Evolutionary conservation across 768 basidiomycete species (phyloP), one percentile per base, ranked within the genome.

Genomic region (Grammothele lineata): DNA sequence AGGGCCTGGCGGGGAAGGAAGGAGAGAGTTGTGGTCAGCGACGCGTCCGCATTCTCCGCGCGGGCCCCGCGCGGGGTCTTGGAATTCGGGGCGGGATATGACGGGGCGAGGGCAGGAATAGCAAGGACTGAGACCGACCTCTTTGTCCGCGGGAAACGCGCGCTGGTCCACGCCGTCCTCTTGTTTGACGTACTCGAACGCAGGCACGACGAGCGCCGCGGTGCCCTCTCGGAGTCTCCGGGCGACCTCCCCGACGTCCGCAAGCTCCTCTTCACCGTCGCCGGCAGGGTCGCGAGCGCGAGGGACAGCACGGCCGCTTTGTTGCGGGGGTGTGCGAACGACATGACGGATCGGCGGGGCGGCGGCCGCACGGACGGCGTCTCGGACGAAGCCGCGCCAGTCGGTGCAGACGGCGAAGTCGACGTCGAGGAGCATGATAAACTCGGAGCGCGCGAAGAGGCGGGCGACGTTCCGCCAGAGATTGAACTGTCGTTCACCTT

Each of bases 381-480:
- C 66, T 42, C 72, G 74, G 51, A 90, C 68, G 8, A 77, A 71
- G 23, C 66, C 61, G 47, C 85, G 75, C 64, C 91, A 88, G 67
- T 89, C 81, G 38, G 92, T 92, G 62, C 90, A 91, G 10, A 87
- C 65, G 25, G 77, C 83, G 63, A 94, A 92, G 63, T 93, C 91
- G 51, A 93, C 84, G 62, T 94, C 92, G 42, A 93, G 80, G 83
- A 92, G 87, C 82, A 93, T 87, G 47, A 92, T 78, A 55, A 80
- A 89, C 53, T 86, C 78, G 7, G 92, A 92, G 12, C 88, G 77
- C 4, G 90, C 84, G 57, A 91, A 89, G 41, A 90, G 70, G 34
- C 92, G 80, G 3, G 91, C 92, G 35, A 83, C 77, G 62, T 93
- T 93, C 26, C 92, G 76, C 87, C 90, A 93, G 19, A 87, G 81